These are phyloP conservation scores for Colletotrichum noveboracense DNA, from an alignment of 2,329 filamentous ascomycete species.

Conservation along the genomic window DNA sequence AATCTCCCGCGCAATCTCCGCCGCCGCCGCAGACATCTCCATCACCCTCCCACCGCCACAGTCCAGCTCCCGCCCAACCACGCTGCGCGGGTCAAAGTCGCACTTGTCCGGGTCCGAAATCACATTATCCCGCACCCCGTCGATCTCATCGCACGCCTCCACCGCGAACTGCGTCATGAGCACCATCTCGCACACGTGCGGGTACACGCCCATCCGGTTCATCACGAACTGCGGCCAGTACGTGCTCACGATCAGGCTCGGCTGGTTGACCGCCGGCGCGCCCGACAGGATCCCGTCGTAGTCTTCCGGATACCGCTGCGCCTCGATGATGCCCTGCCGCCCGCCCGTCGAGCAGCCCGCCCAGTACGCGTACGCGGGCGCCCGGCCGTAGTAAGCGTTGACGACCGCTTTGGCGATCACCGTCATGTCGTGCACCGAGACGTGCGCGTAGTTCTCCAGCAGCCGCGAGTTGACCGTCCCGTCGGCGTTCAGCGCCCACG, in stretches of 20 bases:
- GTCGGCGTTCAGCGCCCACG: constrained; percentile 24
- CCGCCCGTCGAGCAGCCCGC: constrained; percentile 61
- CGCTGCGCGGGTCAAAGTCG: constrained; percentile 28
- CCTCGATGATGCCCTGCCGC: constrained; percentile 58
- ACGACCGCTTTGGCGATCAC: constrained; percentile 53
- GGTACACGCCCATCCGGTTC: constrained; percentile 11
- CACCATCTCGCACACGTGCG: constrained; percentile 27
- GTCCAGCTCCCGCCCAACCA: constrained; percentile 18
- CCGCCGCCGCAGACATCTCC: constrained; percentile 8
- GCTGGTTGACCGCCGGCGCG: constrained; percentile 42
- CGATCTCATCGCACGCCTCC: constrained; percentile 18
- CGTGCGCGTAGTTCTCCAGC: constrained; percentile 13
- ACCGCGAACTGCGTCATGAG: constrained; percentile 31
- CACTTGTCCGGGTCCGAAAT: constrained; percentile 15
- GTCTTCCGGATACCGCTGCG: constrained; percentile 55
- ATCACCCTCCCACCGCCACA: constrained; percentile 30
- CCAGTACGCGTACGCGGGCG: constrained; percentile 52
- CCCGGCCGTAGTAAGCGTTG: constrained; percentile 55
- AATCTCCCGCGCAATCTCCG: constrained; percentile 8
- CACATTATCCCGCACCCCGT: constrained; percentile 17
- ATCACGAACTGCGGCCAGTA: constrained; percentile 24
- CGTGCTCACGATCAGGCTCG: constrained; percentile 16
- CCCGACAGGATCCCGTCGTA: constrained; percentile 60
- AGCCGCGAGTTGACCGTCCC: constrained; percentile 19
- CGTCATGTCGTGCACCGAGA: constrained; percentile 33